Evolutionary conservation across 345 rosid genomes (phyloP).

Genomic region (Eutrema japonicum): DNA sequence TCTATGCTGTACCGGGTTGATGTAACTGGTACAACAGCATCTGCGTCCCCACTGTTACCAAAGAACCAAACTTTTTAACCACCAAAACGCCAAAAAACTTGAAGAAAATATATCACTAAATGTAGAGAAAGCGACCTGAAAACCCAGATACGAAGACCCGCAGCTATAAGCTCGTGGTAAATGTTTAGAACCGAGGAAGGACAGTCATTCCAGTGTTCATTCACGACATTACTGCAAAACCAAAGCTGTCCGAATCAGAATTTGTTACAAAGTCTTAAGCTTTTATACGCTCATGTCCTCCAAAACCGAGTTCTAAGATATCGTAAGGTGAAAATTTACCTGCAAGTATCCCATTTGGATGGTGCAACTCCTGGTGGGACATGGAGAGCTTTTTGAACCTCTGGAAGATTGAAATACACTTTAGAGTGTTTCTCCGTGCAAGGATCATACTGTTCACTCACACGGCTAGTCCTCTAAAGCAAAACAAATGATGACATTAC

Average conservation of each 20-base stretch:
- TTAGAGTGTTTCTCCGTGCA: slow-evolving; percentile 85
- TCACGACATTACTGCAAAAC: slow-evolving; percentile 55
- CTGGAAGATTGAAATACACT: slow-evolving; percentile 81
- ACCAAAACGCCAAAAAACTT: slow-evolving; percentile 3
- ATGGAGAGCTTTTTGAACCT: slow-evolving; percentile 82
- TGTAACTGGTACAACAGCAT: slow-evolving; percentile 84
- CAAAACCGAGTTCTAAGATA: not conserved
- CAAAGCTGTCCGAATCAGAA: slow-evolving; percentile 22
- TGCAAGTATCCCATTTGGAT: slow-evolving; percentile 89
- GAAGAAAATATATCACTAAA: not conserved
- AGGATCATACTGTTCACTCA: slow-evolving; percentile 84
- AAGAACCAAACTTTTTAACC: slow-evolving; percentile 16
- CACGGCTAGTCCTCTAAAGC: slow-evolving; percentile 57
- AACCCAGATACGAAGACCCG: slow-evolving; percentile 86
- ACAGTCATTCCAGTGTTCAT: slow-evolving; percentile 69
- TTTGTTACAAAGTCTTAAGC: slow-evolving; percentile 8
- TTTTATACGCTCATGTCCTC: not conserved
- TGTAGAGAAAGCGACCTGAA: slow-evolving; percentile 66
- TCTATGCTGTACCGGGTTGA: slow-evolving; percentile 87
- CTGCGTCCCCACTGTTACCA: slow-evolving; percentile 79
- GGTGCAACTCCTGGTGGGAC: slow-evolving; percentile 69
- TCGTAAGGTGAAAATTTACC: slow-evolving; percentile 44
- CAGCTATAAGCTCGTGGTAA: slow-evolving; percentile 71
- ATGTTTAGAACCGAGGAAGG: slow-evolving; percentile 72
- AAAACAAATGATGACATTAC: slow-evolving; percentile 25